Evolutionary conservation across 495 filamentous ascomycete genomes (phyloP).

Genomic region (Penicillium pulvis): DNA sequence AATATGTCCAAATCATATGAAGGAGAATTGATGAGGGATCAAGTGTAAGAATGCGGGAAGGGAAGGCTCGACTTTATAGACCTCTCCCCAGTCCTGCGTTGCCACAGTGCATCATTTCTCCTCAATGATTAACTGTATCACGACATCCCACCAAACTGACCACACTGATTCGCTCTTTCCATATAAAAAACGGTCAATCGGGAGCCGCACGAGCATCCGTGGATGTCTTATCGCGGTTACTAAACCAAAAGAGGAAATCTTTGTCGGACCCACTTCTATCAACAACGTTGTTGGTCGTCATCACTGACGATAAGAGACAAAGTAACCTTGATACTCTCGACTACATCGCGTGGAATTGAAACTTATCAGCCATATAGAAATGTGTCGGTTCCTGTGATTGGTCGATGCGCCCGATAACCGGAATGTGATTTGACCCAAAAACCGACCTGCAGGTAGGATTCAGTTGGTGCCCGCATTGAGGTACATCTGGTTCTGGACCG

Average conservation of each 20-base stretch:
- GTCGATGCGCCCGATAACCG: not conserved
- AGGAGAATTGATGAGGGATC: too few relatives aligned
- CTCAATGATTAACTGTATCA: not conserved
- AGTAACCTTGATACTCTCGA: not conserved
- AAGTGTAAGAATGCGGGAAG: not conserved
- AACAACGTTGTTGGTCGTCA: conserved; percentile 4
- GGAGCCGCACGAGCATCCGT: not conserved
- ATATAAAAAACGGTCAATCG: conserved; percentile 2
- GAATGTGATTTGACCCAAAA: not conserved
- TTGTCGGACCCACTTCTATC: conserved; percentile 32
- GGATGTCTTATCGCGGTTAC: conserved; percentile 15
- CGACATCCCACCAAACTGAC: not conserved
- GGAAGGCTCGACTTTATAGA: not conserved
- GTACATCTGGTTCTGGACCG: not conserved
- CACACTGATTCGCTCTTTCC: conserved; percentile 1
- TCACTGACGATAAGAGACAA: conserved; percentile 5
- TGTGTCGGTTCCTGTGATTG: not conserved
- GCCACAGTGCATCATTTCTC: not conserved
- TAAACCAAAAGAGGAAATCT: conserved; percentile 32
- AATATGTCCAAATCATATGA: not conserved
- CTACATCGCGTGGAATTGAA: not conserved
- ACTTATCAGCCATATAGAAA: not conserved
- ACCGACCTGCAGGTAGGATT: not conserved
- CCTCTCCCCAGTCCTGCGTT: too few relatives aligned
- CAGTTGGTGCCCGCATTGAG: not conserved